Percentiles rank a stretch among this genome's conserved stretches.
These are phyloP conservation scores for Taphrina flavorubra DNA, from an alignment of 1,139 yeast species.

Conservation along the genomic window DNA sequence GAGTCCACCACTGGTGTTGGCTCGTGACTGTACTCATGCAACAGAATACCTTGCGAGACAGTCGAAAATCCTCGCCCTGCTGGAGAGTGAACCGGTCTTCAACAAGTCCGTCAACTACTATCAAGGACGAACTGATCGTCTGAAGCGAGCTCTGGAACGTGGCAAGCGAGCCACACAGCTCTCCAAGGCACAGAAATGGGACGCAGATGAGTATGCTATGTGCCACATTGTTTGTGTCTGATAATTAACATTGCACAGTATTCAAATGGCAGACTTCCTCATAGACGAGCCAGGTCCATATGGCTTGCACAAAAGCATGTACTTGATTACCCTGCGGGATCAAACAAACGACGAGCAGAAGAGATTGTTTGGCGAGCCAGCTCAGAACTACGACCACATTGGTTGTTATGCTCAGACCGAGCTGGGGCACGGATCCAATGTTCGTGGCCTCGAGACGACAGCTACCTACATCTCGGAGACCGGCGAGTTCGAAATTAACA, in stretches of 20 bases:
- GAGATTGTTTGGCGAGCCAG: slow-evolving; percentile 30
- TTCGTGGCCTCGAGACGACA: slow-evolving; percentile 87
- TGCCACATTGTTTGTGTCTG: neutral
- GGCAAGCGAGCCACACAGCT: slow-evolving; percentile 40
- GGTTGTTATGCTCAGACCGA: slow-evolving; percentile 98
- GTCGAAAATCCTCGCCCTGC: slow-evolving; percentile 24
- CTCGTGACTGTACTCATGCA: neutral
- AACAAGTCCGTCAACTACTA: slow-evolving; percentile 39
- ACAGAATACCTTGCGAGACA: slow-evolving; percentile 27
- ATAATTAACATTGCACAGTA: slow-evolving; percentile 7
- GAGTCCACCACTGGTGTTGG: neutral
- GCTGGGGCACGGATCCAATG: slow-evolving; percentile 91
- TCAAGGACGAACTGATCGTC: slow-evolving; percentile 36
- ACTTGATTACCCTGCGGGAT: slow-evolving; percentile 38
- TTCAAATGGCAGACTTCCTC: slow-evolving; percentile 39
- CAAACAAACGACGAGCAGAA: slow-evolving; percentile 39
- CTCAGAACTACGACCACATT: slow-evolving; percentile 32
- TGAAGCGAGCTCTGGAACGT: slow-evolving; percentile 38
- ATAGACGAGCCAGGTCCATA: slow-evolving; percentile 41
- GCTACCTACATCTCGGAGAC: slow-evolving; percentile 73
- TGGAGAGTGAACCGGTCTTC: slow-evolving; percentile 38
- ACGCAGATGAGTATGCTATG: slow-evolving; percentile 27
- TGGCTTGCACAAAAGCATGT: slow-evolving; percentile 42
- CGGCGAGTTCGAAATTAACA: slow-evolving; percentile 75
- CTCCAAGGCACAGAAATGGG: slow-evolving; percentile 35